These are phyloP conservation scores for Fraxinus quadrangulata DNA, from an alignment of 257 asterid species.

Conservation along the genomic window DNA sequence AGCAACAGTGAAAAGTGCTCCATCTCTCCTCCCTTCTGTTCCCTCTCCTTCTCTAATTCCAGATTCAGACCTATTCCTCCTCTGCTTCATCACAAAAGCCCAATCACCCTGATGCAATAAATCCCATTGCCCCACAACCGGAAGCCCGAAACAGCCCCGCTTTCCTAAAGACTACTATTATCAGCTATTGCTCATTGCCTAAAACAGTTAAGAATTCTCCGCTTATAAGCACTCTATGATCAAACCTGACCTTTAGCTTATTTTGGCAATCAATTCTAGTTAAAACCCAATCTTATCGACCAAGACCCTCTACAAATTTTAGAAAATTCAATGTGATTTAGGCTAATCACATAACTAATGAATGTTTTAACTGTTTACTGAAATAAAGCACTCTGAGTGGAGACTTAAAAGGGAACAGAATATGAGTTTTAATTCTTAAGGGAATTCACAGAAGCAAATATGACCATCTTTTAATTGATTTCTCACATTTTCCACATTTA, in stretches of 20 bases:
- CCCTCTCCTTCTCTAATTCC: background rate
- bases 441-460: background rate
- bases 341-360: background rate
- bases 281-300: background rate
- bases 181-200: background rate
- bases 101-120: background rate
- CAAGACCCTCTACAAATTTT: background rate
- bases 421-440: background rate
- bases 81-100: background rate
- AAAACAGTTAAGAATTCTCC: background rate
- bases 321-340: background rate
- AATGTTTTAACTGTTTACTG: background rate
- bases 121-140: background rate
- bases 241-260: background rate
- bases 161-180: background rate
- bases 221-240: background rate
- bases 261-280: background rate
- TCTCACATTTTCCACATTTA: background rate
- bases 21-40: background rate
- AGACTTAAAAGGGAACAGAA: background rate
- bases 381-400: background rate
- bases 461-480: background rate
- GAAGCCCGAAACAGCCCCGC: background rate
- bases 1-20: background rate
- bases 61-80: background rate